Base-by-base conservation (phyloP, 1,284 basidiomycete species). In the Malassezia equina region DNA sequence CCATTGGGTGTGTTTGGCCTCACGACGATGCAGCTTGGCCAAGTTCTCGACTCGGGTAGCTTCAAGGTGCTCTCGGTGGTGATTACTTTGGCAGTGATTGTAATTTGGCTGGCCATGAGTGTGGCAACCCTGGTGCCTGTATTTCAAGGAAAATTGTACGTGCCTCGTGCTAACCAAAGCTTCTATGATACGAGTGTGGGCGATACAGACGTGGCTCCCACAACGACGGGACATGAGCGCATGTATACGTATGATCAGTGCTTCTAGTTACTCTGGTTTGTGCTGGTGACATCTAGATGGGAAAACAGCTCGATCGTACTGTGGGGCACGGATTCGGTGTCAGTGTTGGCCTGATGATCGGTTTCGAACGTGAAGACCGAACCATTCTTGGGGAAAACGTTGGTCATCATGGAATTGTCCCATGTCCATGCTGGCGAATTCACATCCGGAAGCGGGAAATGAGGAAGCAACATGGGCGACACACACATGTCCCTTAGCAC, bases 1-100 rank as follows among this genome's bases (percentile, higher is more conserved):
- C 68, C 69, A 1, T 34, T 69, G n/a, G 69, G 68, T 9, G 59
- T 61, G 4, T 64, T 67, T 47, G 61, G 58, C 4, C 41, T 59
- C 1, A 55, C 62, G 0, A 62, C 69, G 0, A 61, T 54, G 32
- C 61, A 64, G 52, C 45, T 72, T 19, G 65, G 62, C n/a, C 24
- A 17, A 7, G 56, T 60, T 27, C 49, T 71, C 5, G 59, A 70
- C 31, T 64, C 60, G 1, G 55, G 50, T 6, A 60, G 56, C 3
- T 67, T 70, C 52, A 32, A 55, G 1, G 51, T 68, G 0, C 28
- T 71, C 6, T 65, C 63, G 3, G 61, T 62, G 1, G 51, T 64
- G 21, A 40, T 70, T 4, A 45, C 63, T 6, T 17, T 66, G 42
- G 24, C 52, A n/a, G 63, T 56, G n/a, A 47, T 69, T 17, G 12